Evolutionary conservation across 1,284 basidiomycete species (phyloP).

Genomic region (Termitomyces sp.): DNA sequence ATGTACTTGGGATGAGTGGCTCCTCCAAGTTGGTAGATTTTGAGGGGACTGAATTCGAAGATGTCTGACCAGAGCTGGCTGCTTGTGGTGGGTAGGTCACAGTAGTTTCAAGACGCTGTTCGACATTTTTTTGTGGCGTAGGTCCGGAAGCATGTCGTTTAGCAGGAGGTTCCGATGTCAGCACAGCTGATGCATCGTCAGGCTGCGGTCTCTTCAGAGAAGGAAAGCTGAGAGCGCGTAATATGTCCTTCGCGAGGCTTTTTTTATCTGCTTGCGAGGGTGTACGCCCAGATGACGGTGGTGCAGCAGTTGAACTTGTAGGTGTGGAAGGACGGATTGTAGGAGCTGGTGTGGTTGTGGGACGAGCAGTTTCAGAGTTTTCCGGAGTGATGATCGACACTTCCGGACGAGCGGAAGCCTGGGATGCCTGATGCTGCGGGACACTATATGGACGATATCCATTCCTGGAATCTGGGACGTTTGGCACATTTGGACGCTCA

Average conservation of each 20-base stretch:
- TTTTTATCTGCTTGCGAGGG: conserved; percentile 32
- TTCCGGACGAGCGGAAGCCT: not conserved
- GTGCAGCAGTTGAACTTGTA: not conserved
- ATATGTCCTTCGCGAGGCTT: conserved; percentile 33
- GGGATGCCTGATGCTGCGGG: conserved; percentile 2
- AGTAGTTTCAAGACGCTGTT: not conserved
- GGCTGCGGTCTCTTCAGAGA: conserved; percentile 10
- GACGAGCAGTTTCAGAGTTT: not conserved
- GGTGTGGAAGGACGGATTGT: not conserved
- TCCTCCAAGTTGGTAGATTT: not conserved
- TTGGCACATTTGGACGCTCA: not conserved
- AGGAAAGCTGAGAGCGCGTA: conserved; percentile 27
- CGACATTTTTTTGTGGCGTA: not conserved
- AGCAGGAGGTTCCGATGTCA: conserved; percentile 16
- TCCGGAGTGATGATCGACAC: not conserved
- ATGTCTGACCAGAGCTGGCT: not conserved
- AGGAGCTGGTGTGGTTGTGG: not conserved
- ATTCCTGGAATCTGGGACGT: not conserved
- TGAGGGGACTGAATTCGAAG: not conserved
- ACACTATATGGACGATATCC: conserved; percentile 9
- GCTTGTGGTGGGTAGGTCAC: not conserved
- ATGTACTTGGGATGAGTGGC: not conserved
- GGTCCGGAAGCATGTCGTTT: conserved; percentile 23
- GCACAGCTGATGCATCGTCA: not conserved
- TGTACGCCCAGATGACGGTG: conserved; percentile 15